Evolutionary conservation across 305 asterid genomes (phyloP), one percentile per base, ranked within the genome.

Genomic region (Plantago coronopus): DNA sequence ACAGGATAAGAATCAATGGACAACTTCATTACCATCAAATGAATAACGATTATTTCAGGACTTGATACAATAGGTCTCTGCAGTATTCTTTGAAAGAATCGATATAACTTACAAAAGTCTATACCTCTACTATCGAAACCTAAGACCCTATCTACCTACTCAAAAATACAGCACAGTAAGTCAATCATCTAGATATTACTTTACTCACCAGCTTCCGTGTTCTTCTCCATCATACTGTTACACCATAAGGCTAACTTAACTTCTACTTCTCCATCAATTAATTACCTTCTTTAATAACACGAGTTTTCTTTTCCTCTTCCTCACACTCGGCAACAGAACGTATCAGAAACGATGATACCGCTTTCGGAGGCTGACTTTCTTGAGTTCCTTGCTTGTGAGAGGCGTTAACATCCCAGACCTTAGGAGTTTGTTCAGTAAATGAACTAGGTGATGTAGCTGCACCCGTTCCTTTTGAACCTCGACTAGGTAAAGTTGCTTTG

Each of bases 281-380:
- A n/a, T n/a, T n/a, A n/a, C n/a, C n/a, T n/a, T n/a, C n/a, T n/a
- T n/a, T n/a, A n/a, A n/a, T n/a, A n/a, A n/a, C n/a, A n/a, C n/a
- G n/a, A n/a, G n/a, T n/a, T n/a, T n/a, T n/a, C 69, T 76, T 79
- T 69, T 85, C 90, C 57, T 62, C 89, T 56, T 81, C 83, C 45
- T 89, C 94, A 66, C 97, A 83, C 79, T 89, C 99, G 7, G 84
- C 78, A 56, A 81, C 97, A 74, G 91, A 84, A 70, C 89, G 88
- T 59, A 89, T 85, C 61, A 89, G 69, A 67, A 93, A 54, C 3
- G 87, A 45, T 21, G 91, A 69, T 59, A 58, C 57, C 3, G 3
- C 66, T 21, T 48, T 56, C 18, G 17, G 31, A 59, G 67, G 73
- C 71, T 64, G 74, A 66, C 65, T 69, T 62, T 55, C 83, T 69